Base-by-base conservation (phyloP, 2,329 filamentous ascomycete species). In the Plenodomus tracheiphilus region DNA sequence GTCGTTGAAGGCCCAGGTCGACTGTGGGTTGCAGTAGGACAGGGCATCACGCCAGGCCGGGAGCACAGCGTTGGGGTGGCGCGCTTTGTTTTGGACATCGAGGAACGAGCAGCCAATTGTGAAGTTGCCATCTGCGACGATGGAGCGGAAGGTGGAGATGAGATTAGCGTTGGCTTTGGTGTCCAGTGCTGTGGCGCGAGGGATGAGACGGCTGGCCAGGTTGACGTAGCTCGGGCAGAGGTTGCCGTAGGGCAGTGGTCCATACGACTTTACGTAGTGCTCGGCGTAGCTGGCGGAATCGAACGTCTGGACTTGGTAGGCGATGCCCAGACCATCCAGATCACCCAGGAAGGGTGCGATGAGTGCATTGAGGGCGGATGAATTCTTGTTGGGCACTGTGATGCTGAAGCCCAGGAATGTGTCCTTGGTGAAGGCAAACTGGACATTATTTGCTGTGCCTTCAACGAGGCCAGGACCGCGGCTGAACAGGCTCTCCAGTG, bases 1-100 rank as follows among this genome's bases (percentile, higher is more conserved):
- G 6, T 32, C 28, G 13, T 6, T 15, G 6, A 13, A 13, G 15
- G 36, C 38, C 25, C 34, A 49, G 16, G 42, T n/a, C 48, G 30
- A 44, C 2, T 36, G 11, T 7, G 37, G 41, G 17, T 45, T 49
- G 37, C 48, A 49, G 39, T 19, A 28, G 2, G 47, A 37, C 7
- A 44, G 13, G 16, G 43, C 22, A 11, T 47, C 40, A 30, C 47
- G 43, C 47, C 51, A 54, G 34, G 36, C 19, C 2, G 51, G 43
- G 13, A 21, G 20, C 4, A 51, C 43, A 15, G 47, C 15, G 18
- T 54, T 51, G 4, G 17, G 5, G 41, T 38, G 22, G 22, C 6
- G 22, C 6, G 22, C 22, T 5, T 25, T 10, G 22, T 25, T 25
- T 5, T 25, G 6, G 10, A 25, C 22, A 10, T 32, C 15, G 28